These are phyloP conservation scores for Trapa bicornis DNA, from an alignment of 345 rosid species.

Conservation along the genomic window DNA sequence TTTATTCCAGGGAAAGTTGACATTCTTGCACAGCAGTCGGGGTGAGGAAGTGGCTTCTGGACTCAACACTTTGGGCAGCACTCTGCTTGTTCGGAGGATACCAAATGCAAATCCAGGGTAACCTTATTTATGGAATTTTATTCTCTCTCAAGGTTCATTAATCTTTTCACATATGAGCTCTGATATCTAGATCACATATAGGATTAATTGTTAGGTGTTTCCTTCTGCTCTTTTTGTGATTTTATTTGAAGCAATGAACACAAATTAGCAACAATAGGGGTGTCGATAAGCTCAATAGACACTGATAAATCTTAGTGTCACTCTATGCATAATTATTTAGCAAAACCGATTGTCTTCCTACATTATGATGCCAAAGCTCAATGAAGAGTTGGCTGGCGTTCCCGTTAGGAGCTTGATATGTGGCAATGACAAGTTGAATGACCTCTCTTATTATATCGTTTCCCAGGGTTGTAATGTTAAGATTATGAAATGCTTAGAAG, in stretches of 20 bases:
- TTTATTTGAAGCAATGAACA: background rate
- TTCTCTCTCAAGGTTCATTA: background rate
- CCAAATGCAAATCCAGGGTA: slow-evolving; percentile 54
- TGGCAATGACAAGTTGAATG: background rate
- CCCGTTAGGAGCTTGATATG: background rate
- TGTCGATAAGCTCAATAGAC: background rate
- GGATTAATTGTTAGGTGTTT: background rate
- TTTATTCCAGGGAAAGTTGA: slow-evolving; percentile 62
- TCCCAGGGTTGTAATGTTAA: background rate
- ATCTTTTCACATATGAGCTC: background rate
- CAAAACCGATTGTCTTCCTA: background rate
- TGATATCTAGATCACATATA: background rate
- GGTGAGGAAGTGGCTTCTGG: slow-evolving; percentile 67
- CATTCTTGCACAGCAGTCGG: slow-evolving; percentile 61
- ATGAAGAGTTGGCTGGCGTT: background rate
- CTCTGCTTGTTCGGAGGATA: slow-evolving; percentile 82
- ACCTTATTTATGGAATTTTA: slow-evolving; percentile 9
- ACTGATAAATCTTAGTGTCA: background rate
- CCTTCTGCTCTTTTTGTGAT: background rate
- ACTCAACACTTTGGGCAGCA: slow-evolving; percentile 43
- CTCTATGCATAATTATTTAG: background rate
- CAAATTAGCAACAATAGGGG: background rate
- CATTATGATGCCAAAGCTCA: background rate
- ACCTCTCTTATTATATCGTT: background rate
- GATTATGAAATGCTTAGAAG: background rate